Percentiles rank a stretch among this genome's conserved stretches.
phyloP scores from a whole-genome alignment of 116 monocot species.

The Cymodocea nodosa region DNA sequence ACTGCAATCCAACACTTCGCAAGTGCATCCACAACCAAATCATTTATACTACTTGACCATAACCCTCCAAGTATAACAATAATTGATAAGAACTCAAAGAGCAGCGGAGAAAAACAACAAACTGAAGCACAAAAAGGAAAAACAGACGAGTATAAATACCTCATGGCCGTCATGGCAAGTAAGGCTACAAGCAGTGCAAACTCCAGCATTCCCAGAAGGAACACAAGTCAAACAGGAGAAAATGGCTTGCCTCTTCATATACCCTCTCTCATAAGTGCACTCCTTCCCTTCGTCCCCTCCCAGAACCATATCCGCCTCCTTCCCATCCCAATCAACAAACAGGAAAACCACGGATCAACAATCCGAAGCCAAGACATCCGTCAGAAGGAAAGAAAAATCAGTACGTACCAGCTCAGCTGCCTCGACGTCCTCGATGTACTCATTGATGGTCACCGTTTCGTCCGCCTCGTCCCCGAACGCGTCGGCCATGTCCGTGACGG shows the following conservation, averaged over 20 bases:
- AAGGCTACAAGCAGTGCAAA: constrained; percentile 92
- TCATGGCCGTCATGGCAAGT: constrained; percentile 95
- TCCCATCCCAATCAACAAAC: constrained; percentile 4
- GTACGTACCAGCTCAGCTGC: constrained; percentile 63
- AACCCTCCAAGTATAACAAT: too few relatives aligned
- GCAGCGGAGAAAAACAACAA: too few relatives aligned
- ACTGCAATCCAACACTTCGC: too few relatives aligned
- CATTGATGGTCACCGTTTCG: constrained; percentile 56
- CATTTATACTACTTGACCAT: too few relatives aligned
- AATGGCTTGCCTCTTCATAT: constrained; percentile 93
- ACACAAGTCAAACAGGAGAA: constrained; percentile 95
- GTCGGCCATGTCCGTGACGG: constrained; percentile 34
- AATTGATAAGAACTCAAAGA: too few relatives aligned
- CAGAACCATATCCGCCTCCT: constrained; percentile 95
- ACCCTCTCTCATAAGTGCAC: constrained; percentile 73
- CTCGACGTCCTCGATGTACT: constrained; percentile 80
- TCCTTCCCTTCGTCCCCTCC: constrained; percentile 96
- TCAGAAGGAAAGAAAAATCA: not conserved
- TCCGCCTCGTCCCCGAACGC: constrained; percentile 73
- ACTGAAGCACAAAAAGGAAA: too few relatives aligned
- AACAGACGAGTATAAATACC: constrained; percentile 10
- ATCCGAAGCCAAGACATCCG: not conserved
- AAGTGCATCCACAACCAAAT: too few relatives aligned
- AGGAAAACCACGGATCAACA: not conserved
- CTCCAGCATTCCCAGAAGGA: constrained; percentile 65